A percentile compares a stretch with the other conserved stretches of the same genome.
These are phyloP conservation scores for Lipomyces sp. DNA, from an alignment of 805 yeast species.

Conservation along the genomic window DNA sequence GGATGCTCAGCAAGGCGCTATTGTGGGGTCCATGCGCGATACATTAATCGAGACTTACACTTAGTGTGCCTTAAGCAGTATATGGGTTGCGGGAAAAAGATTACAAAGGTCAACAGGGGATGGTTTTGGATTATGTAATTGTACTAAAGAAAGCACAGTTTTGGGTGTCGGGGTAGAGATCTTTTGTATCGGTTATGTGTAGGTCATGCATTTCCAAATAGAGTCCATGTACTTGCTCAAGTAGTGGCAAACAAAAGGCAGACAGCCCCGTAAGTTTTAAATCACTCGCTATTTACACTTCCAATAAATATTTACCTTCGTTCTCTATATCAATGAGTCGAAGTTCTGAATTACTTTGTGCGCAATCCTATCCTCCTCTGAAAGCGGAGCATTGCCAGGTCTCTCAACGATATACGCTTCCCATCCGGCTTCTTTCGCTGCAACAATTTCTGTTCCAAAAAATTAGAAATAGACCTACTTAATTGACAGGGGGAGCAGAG, in stretches of 20 bases:
- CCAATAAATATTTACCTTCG: not conserved
- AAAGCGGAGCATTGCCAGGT: slow-evolving; percentile 66
- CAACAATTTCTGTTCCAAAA: slow-evolving; percentile 60
- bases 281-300: not conserved
- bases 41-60: slow-evolving; percentile 91
- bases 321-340: slow-evolving; percentile 10
- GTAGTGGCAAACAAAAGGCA: not conserved
- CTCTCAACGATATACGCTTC: slow-evolving; percentile 62
- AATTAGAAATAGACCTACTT: not conserved
- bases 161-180: not conserved
- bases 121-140: not conserved
- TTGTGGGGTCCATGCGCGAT: slow-evolving; percentile 83
- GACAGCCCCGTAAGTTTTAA: too few species aligned
- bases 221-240: not conserved
- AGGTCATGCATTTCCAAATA: not conserved
- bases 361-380: slow-evolving; percentile 26
- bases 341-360: slow-evolving; percentile 29
- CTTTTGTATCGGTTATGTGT: not conserved
- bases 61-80: slow-evolving; percentile 44
- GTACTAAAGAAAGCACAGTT: not conserved
- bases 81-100: not conserved
- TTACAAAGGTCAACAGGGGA: not conserved
- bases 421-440: slow-evolving; percentile 73
- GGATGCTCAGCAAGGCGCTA: slow-evolving; percentile 87
- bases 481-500: not conserved